phyloP scores from a whole-genome alignment of 2,329 filamentous ascomycete genomes.

The Colletotrichum caudatum region DNA sequence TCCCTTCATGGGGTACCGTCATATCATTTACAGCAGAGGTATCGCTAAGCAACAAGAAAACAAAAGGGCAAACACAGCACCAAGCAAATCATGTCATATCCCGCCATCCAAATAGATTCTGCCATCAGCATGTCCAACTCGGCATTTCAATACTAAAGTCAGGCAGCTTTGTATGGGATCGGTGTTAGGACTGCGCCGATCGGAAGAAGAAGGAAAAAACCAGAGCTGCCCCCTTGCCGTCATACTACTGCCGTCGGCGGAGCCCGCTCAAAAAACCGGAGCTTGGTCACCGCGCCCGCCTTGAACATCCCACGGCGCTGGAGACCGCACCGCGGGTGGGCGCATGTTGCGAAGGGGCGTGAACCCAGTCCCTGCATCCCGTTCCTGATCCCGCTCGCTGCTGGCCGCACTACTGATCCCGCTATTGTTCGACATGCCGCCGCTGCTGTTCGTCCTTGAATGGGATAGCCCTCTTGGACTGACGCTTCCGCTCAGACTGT shows the following conservation, averaged over 20 bases:
- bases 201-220: neutral
- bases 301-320: constrained; percentile 35
- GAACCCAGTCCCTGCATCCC: constrained; percentile 36
- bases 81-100: constrained; percentile 4
- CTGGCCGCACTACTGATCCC: constrained; percentile 46
- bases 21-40: constrained; percentile 29
- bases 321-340: constrained; percentile 36
- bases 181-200: constrained; percentile 35
- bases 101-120: neutral
- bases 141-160: constrained; percentile 19
- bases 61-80: neutral
- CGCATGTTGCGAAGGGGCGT: constrained; percentile 40
- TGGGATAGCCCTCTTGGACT: constrained; percentile 46
- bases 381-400: constrained; percentile 37
- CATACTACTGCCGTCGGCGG: neutral
- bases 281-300: constrained; percentile 37
- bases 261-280: constrained; percentile 34
- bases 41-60: constrained; percentile 30
- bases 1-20: constrained; percentile 1
- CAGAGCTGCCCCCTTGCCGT: neutral
- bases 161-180: constrained; percentile 28
- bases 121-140: constrained; percentile 14
- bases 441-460: constrained; percentile 51
- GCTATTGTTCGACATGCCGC: constrained; percentile 52
- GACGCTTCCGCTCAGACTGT: constrained; percentile 40